Conservation (phyloP, 192 early-diverging fungal genomes). For the Coemansia sp. region DNA sequence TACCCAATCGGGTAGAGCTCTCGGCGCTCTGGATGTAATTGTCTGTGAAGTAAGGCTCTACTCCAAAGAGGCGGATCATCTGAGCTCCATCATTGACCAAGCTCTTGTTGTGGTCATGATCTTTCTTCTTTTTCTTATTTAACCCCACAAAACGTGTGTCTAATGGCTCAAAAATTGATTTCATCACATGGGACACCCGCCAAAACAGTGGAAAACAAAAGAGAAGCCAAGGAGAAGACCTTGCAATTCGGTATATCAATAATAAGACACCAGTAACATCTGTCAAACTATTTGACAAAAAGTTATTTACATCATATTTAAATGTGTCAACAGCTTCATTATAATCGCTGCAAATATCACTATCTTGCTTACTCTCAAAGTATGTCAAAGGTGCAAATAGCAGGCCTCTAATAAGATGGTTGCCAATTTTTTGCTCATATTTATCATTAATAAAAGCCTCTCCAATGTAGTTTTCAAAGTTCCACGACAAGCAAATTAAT, state of each 20-base stretch:
- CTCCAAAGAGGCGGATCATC: slow-evolving; percentile 66
- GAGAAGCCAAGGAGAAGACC: background rate
- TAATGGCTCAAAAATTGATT: background rate
- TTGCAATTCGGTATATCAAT: background rate
- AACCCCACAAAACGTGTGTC: too few relatives aligned
- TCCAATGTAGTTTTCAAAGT: background rate
- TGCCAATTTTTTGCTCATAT: background rate
- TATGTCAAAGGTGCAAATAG: background rate
- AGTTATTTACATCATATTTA: too few relatives aligned
- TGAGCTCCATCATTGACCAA: slow-evolving; percentile 9
- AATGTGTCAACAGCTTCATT: too few relatives aligned
- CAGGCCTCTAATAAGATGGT: background rate
- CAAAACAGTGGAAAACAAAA: background rate
- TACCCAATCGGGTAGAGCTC: slow-evolving; percentile 50
- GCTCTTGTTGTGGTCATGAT: background rate
- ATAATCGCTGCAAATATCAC: too few relatives aligned
- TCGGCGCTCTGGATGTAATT: slow-evolving; percentile 61
- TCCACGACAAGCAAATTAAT: too few relatives aligned
- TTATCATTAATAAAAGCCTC: background rate
- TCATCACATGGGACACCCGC: too few relatives aligned
- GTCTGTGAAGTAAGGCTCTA: slow-evolving; percentile 58
- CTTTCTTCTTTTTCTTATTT: too few relatives aligned
- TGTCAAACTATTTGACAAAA: too few relatives aligned
- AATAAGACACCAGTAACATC: too few relatives aligned
- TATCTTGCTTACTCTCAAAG: background rate